Evolutionary conservation across 495 filamentous ascomycete species (phyloP).

Genomic region (Cercophora scortea): DNA sequence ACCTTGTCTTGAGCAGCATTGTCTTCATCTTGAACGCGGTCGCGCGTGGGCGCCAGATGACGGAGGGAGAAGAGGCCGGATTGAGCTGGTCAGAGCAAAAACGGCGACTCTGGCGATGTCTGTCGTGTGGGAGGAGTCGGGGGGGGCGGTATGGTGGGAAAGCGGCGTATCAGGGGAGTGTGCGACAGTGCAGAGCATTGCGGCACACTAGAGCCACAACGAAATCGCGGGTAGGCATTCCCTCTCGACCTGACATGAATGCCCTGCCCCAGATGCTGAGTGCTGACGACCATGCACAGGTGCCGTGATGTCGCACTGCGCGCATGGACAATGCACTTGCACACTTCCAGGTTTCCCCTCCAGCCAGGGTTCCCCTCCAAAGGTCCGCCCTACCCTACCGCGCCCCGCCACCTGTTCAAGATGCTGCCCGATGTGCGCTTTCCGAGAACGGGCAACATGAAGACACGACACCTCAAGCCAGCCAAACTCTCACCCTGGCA

Average conservation of each 20-base stretch:
- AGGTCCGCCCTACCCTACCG: conserved; percentile 4
- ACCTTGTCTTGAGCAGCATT: conserved; percentile 46
- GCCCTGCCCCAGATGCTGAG: background rate
- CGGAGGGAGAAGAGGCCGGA: conserved; percentile 1
- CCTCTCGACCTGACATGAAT: background rate
- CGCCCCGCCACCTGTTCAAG: conserved; percentile 24
- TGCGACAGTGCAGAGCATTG: background rate
- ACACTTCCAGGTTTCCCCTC: conserved; percentile 5
- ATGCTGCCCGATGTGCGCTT: background rate
- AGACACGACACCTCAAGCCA: too few relatives aligned
- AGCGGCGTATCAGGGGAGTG: background rate
- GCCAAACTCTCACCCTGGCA: too few relatives aligned
- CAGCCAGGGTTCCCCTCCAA: background rate
- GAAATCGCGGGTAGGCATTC: conserved; percentile 8
- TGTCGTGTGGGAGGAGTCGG: too few relatives aligned
- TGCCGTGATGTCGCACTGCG: conserved; percentile 18
- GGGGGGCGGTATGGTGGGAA: too few relatives aligned
- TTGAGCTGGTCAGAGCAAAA: conserved; percentile 6
- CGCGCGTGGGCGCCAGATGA: conserved; percentile 5
- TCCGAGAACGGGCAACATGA: background rate
- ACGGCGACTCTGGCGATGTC: background rate
- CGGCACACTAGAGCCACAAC: conserved; percentile 25
- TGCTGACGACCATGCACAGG: background rate
- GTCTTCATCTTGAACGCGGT: conserved; percentile 24
- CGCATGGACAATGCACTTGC: conserved; percentile 16